Evolutionary conservation across 257 asterid species (phyloP).

Genomic region (Mentha longifolia): DNA sequence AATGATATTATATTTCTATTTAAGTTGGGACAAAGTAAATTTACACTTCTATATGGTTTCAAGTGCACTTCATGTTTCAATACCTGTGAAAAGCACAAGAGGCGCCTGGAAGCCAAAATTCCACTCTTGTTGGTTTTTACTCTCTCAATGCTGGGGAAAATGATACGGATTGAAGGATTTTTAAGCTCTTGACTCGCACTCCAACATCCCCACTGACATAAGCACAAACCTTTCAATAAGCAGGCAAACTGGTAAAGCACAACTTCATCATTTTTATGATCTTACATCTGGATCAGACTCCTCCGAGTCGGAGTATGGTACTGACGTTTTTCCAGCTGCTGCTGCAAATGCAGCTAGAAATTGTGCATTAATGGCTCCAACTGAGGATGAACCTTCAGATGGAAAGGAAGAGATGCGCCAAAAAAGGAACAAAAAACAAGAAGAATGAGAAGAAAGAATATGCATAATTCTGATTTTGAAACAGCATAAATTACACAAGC

Average conservation of each 20-base stretch:
- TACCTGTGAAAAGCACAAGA: conserved; percentile 93
- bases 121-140: conserved; percentile 72
- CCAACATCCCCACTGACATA: conserved; percentile 96
- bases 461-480: conserved; percentile 9
- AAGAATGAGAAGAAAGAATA: background rate
- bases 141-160: conserved; percentile 83
- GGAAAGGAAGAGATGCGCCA: conserved; percentile 9
- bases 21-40: too few species aligned
- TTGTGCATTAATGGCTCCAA: conserved; percentile 75
- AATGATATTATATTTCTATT: too few species aligned
- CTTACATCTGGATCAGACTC: conserved; percentile 93
- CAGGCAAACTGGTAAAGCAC: conserved; percentile 24
- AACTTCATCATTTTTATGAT: conserved; percentile 24
- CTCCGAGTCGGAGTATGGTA: conserved; percentile 70
- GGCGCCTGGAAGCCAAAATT: conserved; percentile 62
- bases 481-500: conserved; percentile 19
- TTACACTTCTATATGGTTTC: too few species aligned
- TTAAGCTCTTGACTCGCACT: conserved; percentile 80
- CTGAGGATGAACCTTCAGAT: conserved; percentile 75
- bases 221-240: conserved; percentile 32
- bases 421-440: background rate
- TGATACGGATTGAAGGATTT: conserved; percentile 70
- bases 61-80: conserved; percentile 20
- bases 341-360: conserved; percentile 95
- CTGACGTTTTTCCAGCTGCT: conserved; percentile 81